Base-by-base conservation (phyloP, 371 early-diverging fungal species). In the Phascolomyces articulosus region DNA sequence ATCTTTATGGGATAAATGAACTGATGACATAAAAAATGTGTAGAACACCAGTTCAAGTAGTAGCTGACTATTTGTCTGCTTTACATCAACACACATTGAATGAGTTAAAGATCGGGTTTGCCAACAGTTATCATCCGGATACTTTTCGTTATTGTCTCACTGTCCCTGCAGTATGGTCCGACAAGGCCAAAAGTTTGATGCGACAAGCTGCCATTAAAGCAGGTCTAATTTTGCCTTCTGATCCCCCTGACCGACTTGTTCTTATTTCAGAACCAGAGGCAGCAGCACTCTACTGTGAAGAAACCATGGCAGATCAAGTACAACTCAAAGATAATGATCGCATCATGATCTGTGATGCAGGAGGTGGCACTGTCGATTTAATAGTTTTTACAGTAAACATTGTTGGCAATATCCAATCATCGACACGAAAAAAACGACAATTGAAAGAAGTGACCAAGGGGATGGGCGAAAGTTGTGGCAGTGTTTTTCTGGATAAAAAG, bases 361-460 rank as follows among this genome's bases (percentile, higher is more conserved):
- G 87, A 49, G 88, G 86, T 40, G 86, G 88, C 26, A 87, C 88
- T 0, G 85, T 86, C 2, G 88, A 87, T 68, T 61, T 87, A 66
- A 86, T 82, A 49, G 70, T 77, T 10, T 76, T 77, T 65, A 73
- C 79, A 66, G 71, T 79, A 53, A 64, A 49, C 47, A 4, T 47
- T 38, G 26, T 58, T n/a, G n/a, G n/a, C n/a, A n/a, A n/a, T n/a
- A n/a, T n/a, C 11, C 20, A 20, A 20, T 13, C 54, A 64, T 55
- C 16, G 79, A 21, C 64, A 75, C 85, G 9, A n/a, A n/a, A n/a
- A n/a, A n/a, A n/a, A n/a, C n/a, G n/a, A n/a, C n/a, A n/a, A n/a
- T n/a, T n/a, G n/a, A 80, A 81, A 24, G 85, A 86, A 62, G 73
- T 83, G 28, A 83, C 87, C 44, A 80, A 83, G 58, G 87, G 87